Conservation (phyloP, 78 protist species). For the Dictyostelium capitatum region DNA sequence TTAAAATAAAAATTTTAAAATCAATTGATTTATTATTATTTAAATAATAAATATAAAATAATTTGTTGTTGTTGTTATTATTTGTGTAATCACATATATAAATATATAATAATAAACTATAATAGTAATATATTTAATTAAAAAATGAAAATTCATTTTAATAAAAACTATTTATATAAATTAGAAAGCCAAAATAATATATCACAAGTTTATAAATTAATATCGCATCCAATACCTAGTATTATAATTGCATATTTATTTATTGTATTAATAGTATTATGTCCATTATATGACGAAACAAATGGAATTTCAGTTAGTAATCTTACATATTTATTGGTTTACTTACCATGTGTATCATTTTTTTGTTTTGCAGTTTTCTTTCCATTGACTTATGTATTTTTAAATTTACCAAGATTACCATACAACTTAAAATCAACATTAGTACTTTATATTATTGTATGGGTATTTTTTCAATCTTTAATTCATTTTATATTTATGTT, state of each 20-base stretch:
- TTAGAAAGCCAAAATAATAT: constrained; percentile 18
- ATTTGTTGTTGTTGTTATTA: too few relatives aligned
- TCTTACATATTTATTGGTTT: constrained; percentile 21
- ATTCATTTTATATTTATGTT: background rate
- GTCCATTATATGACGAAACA: constrained; percentile 6
- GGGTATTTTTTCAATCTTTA: constrained; percentile 3
- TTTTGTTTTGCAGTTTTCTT: constrained; percentile 66
- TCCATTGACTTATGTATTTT: constrained; percentile 27
- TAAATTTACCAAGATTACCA: constrained; percentile 58
- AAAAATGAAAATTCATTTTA: background rate
- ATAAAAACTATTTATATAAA: constrained; percentile 11
- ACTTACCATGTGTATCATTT: constrained; percentile 40
- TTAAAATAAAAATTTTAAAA: too few relatives aligned
- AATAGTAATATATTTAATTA: background rate
- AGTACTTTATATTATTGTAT: background rate
- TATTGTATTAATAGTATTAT: constrained; percentile 27
- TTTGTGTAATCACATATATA: too few relatives aligned
- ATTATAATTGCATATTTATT: constrained; percentile 21
- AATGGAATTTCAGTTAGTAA: background rate
- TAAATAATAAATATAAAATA: too few relatives aligned
- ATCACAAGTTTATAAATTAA: background rate
- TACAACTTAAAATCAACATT: background rate
- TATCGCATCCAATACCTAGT: constrained; percentile 18
- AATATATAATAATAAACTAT: background rate
- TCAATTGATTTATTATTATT: too few relatives aligned